Base-by-base conservation (phyloP, 805 yeast genomes). In the Kodamaea sagamina region DNA sequence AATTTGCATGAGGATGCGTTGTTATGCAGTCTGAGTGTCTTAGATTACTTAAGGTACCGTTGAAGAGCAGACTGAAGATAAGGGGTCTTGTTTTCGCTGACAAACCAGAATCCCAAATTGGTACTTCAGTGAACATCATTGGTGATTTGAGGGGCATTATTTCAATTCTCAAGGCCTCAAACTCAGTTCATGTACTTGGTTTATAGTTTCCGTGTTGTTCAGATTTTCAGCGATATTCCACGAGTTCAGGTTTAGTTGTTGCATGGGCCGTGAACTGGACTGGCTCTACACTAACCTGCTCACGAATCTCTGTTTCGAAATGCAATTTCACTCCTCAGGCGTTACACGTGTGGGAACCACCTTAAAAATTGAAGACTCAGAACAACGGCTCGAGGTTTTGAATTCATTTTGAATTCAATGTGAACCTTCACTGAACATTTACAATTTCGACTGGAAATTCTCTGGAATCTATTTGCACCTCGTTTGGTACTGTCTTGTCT, bases 191-290 rank as follows among this genome's bases (percentile, higher is more conserved):
- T 57, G 41, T 73, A 68, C 49, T 39, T 55, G 16, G 71, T 70
- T 15, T 67, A 65, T 51, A 72, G 68, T 47, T 63, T 55, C 47
- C 68, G 69, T 44, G 75, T 74, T 12, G 48, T 67, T 47, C 73
- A 69, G 49, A 53, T 63, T 4, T 65, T 62, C 41, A 47, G 59
- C n/a, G 59, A 58, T 11, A 45, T 50, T 16, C 28, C 27, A 15
- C 34, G 10, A 49, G 50, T 13, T 24, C 39, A 12, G 59, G 55
- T 2, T 22, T 64, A n/a, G 70, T 69, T 18, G 44, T 68, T 32
- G 73, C 70, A 4, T 70, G 75, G 75, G 69, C 72, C 28, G 63
- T 71, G 29, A 68, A 68, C 50, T 70, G 75, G 68, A 68, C 50
- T 70, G 75, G 75, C 70, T 67, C 49, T 70, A 70, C 44, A 57